Conservation (phyloP, 108 stramenopile species). For the Pseudonitzschia multistriata region DNA sequence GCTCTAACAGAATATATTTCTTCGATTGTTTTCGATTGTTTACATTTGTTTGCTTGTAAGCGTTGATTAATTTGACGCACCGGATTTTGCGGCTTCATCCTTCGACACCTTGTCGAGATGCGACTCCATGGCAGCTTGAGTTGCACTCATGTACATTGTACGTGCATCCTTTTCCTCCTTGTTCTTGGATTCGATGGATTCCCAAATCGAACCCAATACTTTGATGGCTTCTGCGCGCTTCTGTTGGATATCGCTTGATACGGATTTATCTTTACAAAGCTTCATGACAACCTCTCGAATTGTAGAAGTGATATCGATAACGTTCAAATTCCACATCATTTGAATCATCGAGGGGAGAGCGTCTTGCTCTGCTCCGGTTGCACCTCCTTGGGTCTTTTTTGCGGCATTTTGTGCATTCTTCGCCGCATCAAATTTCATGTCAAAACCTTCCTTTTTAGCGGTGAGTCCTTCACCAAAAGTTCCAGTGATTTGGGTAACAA, state of each 20-base stretch:
- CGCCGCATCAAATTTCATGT: conserved; percentile 5
- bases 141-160: conserved; percentile 14
- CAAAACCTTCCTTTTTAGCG: conserved; percentile 8
- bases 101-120: conserved; percentile 12
- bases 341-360: conserved; percentile 15
- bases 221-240: conserved; percentile 14
- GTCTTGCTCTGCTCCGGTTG: not conserved
- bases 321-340: conserved; percentile 18
- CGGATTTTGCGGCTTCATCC: conserved; percentile 1
- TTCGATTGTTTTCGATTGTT: not conserved
- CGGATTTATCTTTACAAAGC: conserved; percentile 1
- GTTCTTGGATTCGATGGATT: not conserved
- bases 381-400: not conserved
- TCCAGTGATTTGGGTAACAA: conserved; percentile 2
- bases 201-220: conserved; percentile 8
- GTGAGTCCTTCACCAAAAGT: not conserved
- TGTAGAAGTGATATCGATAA: conserved; percentile 9
- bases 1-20: too few species aligned
- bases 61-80: not conserved
- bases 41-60: not conserved
- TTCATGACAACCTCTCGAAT: conserved; percentile 15
- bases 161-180: conserved; percentile 4
- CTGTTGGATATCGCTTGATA: conserved; percentile 13
- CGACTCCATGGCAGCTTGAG: conserved; percentile 11
- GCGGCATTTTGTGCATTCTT: conserved; percentile 12